Base-by-base conservation (phyloP, 805 yeast species). In the Sugiyamaella smithiae region DNA sequence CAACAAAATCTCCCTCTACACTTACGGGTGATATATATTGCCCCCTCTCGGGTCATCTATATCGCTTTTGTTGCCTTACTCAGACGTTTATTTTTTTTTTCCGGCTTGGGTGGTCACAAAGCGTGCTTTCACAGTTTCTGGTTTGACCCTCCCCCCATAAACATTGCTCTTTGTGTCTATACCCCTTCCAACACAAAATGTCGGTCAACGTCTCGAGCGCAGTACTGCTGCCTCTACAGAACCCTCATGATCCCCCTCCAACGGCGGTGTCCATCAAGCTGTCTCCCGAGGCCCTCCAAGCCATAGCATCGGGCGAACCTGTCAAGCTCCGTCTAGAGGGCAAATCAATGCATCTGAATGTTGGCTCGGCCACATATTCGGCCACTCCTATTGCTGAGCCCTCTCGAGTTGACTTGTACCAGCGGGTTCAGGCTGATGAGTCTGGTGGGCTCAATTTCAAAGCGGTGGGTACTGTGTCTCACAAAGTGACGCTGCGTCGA, bases 381-480 rank as follows among this genome's bases (percentile, higher is more conserved):
- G 46, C 55, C 9, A 24, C 53, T 22, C 32, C 53, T 33, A 49
- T 54, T 26, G 28, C 50, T 12, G 62, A 58, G 43, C 53, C 61
- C 3, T 46, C 55, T 17, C 53, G 49, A 36, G 47, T 56, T 22
- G 58, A 54, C 38, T 29, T 58, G 17, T 58, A 55, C 44, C 16
- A 22, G 29, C 40, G 29, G 12, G 38, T 17, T 14, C 16, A 24
- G 22, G 19, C 25, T 25, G 40, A 22, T 12, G 29, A 25, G 45
- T 35, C 48, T 14, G 31, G 47, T 19, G n/a, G 14, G 26, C 25
- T 11, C 5, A 23, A 33, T 7, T 33, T 50, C 24, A 25, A 26
- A 22, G 38, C 41, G 19, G 51, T 58, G 8, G 63, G 64, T 32
- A 40, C 29, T 16, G 48, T 60, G n/a, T 43, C 62, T 23, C 60